These are phyloP conservation scores for Wickerhamomyces canadensis DNA, from an alignment of 805 yeast species.

Conservation along the genomic window DNA sequence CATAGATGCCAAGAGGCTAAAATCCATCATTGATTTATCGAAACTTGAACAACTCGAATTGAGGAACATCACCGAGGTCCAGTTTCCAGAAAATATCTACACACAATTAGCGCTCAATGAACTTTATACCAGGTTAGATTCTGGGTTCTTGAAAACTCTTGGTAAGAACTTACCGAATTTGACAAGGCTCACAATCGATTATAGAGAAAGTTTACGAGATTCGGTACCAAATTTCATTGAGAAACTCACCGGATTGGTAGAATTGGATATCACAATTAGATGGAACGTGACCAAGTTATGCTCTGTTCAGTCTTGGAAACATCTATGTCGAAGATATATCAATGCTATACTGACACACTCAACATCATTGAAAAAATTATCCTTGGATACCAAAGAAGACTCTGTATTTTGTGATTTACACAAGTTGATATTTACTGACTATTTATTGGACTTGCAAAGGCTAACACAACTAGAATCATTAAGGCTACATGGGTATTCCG, in stretches of 20 bases:
- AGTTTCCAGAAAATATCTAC: slow-evolving; percentile 13
- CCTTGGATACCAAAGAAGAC: slow-evolving; percentile 38
- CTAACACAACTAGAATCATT: slow-evolving; percentile 30
- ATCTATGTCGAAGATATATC: slow-evolving; percentile 15
- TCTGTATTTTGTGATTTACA: slow-evolving; percentile 27
- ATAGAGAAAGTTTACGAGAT: slow-evolving; percentile 36
- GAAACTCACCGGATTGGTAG: slow-evolving; percentile 21
- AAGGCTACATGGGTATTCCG: slow-evolving; percentile 35
- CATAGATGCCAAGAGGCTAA: slow-evolving; percentile 11
- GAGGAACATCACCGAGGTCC: slow-evolving; percentile 33
- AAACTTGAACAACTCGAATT: slow-evolving; percentile 27
- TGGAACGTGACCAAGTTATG: slow-evolving; percentile 31
- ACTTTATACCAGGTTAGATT: slow-evolving; percentile 9
- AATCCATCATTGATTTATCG: slow-evolving; percentile 5
- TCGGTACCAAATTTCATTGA: slow-evolving; percentile 32
- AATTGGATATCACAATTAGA: slow-evolving; percentile 37
- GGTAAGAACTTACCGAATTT: slow-evolving; percentile 25
- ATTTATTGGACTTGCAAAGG: slow-evolving; percentile 13
- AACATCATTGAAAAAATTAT: slow-evolving; percentile 26
- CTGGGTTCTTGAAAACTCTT: slow-evolving; percentile 25
- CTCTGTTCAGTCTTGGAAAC: slow-evolving; percentile 18
- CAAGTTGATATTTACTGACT: slow-evolving; percentile 23
- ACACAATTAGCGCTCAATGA: slow-evolving; percentile 10
- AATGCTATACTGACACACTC: slow-evolving; percentile 16
- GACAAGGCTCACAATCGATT: slow-evolving; percentile 31